Base-by-base conservation (phyloP, 768 basidiomycete genomes). In the Hericium coralloides region DNA sequence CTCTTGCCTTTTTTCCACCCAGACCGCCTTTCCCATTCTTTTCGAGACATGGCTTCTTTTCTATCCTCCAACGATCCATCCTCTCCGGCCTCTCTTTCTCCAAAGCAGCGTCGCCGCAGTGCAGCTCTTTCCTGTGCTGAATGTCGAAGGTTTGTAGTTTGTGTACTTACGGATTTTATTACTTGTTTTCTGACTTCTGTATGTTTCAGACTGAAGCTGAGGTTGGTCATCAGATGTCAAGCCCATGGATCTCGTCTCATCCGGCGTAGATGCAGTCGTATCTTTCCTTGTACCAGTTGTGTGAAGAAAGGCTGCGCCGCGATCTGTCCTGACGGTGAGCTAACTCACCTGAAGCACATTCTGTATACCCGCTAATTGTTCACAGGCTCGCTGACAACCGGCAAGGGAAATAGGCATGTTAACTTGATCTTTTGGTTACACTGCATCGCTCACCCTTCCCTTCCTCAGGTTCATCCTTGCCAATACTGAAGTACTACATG, bases 321-420 rank as follows among this genome's bases (percentile, higher is more conserved):
- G 3, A 87, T 88, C 50, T 88, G 86, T 67, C 85, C 85, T 5
- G 79, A 85, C 63, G 84, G 81, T 80, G 52, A 51, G 67, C 57
- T 14, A 52, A 51, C 17, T 56, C 15, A 22, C 25, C 20, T 49
- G 43, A 10, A 14, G 12, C 38, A 12, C 45, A 31, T 22, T 49
- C 15, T 22, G 23, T 12, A 12, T 37, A 45, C 55, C 56, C 51
- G 58, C 59, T 14, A n/a, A 12, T 43, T 25, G 38, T 43, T 18
- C 26, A n/a, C 59, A 85, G 84, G 84, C 15, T 84, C 83, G 31
- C 74, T 87, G 39, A 86, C 84, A 12, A 86, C 85, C 14, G 85
- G 85, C 58, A 86, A 84, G 67, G 85, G 85, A 12, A 88, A 87
- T 66, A 73, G 85, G 85, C 84, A 63, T 52, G 65, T 23, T 58